Base-by-base conservation (phyloP, 345 rosid genomes). In the Rhodamnia rubescens region DNA sequence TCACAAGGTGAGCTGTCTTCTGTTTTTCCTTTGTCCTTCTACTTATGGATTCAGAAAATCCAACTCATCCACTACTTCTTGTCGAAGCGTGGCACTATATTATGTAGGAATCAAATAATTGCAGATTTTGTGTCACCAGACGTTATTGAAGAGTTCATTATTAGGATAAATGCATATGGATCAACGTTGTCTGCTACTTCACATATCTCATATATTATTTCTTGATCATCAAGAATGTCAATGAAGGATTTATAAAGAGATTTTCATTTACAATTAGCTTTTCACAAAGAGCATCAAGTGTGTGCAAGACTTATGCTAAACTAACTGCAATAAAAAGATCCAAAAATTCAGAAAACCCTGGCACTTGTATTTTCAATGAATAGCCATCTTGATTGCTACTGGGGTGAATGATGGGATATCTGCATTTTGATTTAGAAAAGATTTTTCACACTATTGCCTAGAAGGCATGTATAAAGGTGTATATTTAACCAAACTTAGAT, bases 1-100 rank as follows among this genome's bases (percentile, higher is more conserved):
- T 97, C 44, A 88, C 90, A 82, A 97, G 99, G 99, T 97, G 36
- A 59, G 90, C 8, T 53, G 20, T 49, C 18, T 53, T 40, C 82
- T 86, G 81, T 85, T 49, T 29, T 36, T 22, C 36, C 27, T 57
- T 84, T 84, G 55, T 51, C 47, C 80, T 69, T 36, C 24, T 69
- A 29, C 80, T 69, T 36, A 36, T 69, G 47, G 13, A 69, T 36
- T 69, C 40, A 9, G 40, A 69, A 69, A 9, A 69, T 69, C 47
- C 80, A 36, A 12, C 80, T 69, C 13, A 36, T 36, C 13, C 80
- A 36, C 78, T 69, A 69, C 7, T 5, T 36, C 26, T 69, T 36
- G 7, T 69, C 1, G 0, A 7, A 69, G 47, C 26, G 4, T 69
- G 80, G 26, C 26, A 36, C 47, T 69, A 26, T 36, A 36, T 22